Evolutionary conservation across 164 flowering plant genomes (phyloP), one percentile per base, ranked within the genome.

Genomic region (Santalum album): DNA sequence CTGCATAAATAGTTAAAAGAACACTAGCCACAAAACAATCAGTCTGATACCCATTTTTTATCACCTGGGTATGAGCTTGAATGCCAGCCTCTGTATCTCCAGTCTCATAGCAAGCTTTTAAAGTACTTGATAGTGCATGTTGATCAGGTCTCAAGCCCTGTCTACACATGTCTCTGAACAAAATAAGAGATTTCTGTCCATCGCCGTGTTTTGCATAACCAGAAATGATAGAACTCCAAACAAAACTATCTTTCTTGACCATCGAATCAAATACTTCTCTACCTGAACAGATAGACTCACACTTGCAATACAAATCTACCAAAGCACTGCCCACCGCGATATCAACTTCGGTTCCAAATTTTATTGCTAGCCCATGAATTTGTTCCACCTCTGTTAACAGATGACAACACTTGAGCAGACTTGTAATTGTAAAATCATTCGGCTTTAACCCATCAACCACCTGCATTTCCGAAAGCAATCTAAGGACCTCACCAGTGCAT

Each of bases 211-310:
- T 62, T 22, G 67, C 49, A 25, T 68, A 68, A 18, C 60, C 51
- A 3, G 68, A 63, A 12, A 68, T 69, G 12, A 63, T 54, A 1
- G 71, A 62, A 43, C 67, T 62, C 71, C 71, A 68, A 29, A 44
- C 59, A 49, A 61, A 67, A 32, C 49, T 32, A 24, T 67, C 70
- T 29, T 57, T 67, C n/a, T 7, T 9, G 16, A 21, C 56, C 70
- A 67, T 67, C 0, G 66, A 53, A 27, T 55, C 53, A 39, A 62
- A 32, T 40, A 62, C 23, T 50, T 55, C 59, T 17, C 25, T 42
- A 19, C 60, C 25, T 18, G 21, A 18, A 17, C 21, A 6, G 7
- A 42, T 42, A 42, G 5, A 17, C 45, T 21, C 45, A 42, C 45
- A 42, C 21, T 42, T 42, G 4, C 45, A 7, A 42, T 67, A 61